Evolutionary conservation across 331 rosid species (phyloP), one percentile per base, ranked within the genome.

Genomic region (Rosa hybrid): DNA sequence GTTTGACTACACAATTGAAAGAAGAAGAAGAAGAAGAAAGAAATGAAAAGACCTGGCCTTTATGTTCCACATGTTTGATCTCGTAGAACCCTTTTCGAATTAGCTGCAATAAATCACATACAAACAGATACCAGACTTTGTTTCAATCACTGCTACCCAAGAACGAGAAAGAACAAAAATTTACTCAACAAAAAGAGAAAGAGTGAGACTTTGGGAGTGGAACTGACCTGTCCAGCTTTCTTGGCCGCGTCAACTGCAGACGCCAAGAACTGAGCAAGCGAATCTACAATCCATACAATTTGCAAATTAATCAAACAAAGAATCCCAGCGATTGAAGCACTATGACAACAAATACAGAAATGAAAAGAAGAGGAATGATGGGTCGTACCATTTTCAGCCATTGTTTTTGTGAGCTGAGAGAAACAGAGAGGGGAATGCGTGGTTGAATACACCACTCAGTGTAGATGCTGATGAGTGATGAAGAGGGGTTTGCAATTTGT

Each of bases 201-300:
- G 39, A 20, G 1, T 45, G 1, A 13, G 63, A 71, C 63, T 53
- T 42, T 2, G 72, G 3, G 44, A 27, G 39, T 23, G 34, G 51
- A 53, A 69, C 68, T 14, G 18, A 87, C 92, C 86, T 85, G 81
- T 64, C 90, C 90, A 48, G 92, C 92, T 81, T 38, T 81, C 86
- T 85, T 87, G 12, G 90, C 92, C 0, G 88, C 90, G 78, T 85
- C 92, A 72, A 89, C 82, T 18, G 92, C 89, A 56, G 87, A 77
- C 34, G 78, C 87, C 25, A 87, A 90, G 73, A 83, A 80, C 82
- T 80, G 90, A 20, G 86, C 81, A 74, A 89, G 85, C 39, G 86
- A 79, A 67, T 72, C 92, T 89, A 60, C 79, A 46, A 80, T 27
- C 68, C 83, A 71, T 30, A 46, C 39, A 64, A 72, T 42, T 21